These are phyloP conservation scores for Amanita molliuscula DNA, from an alignment of 768 basidiomycete species.

Conservation along the genomic window DNA sequence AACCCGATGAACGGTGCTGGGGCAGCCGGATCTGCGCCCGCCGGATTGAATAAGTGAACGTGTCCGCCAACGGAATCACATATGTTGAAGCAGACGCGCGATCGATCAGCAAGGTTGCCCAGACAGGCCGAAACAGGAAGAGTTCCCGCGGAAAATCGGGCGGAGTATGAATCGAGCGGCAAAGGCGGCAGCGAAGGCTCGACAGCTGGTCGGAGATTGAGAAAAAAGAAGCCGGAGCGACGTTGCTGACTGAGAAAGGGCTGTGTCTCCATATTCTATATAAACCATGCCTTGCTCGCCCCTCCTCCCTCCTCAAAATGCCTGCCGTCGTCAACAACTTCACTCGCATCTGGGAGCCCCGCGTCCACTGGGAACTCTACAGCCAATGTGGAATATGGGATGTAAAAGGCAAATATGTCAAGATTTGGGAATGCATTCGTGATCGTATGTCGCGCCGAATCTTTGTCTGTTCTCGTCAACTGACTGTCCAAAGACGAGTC, in stretches of 20 bases:
- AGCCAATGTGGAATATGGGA: constrained; percentile 71
- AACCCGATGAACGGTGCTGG: too few species aligned
- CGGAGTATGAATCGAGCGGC: background rate
- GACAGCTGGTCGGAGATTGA: background rate
- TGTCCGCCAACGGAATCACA: background rate
- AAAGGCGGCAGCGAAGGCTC: background rate
- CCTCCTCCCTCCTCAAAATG: constrained; percentile 15
- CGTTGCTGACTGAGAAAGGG: background rate
- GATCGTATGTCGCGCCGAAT: constrained; percentile 44
- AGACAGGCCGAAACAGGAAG: too few species aligned
- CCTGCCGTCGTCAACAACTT: constrained; percentile 50
- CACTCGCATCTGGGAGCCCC: constrained; percentile 62
- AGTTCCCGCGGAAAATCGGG: background rate
- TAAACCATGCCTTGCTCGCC: background rate
- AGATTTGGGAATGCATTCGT: constrained; percentile 67
- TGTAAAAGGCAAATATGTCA: constrained; percentile 51
- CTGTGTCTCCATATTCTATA: background rate
- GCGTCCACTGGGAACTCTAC: constrained; percentile 52
- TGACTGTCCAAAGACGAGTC: constrained; percentile 40
- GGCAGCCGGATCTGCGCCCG: too few species aligned
- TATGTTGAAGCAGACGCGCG: background rate
- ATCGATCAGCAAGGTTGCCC: background rate
- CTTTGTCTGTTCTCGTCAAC: background rate
- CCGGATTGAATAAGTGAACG: background rate
- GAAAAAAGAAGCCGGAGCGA: background rate